phyloP scores from a whole-genome alignment of 1,284 basidiomycete genomes.

The Boletus sp. region DNA sequence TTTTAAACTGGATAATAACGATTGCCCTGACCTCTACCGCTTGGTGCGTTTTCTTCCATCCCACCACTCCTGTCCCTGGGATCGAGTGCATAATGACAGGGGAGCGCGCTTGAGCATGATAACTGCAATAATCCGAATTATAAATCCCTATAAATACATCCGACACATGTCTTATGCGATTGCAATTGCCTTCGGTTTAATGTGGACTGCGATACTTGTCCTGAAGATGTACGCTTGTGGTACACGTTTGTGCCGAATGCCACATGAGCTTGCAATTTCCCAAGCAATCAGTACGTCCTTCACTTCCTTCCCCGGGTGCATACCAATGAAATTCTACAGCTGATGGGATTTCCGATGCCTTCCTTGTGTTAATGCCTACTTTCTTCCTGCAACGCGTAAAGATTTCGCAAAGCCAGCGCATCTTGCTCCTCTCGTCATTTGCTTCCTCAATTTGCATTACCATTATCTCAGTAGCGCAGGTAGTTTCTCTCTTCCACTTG shows the following conservation, averaged over 20 bases:
- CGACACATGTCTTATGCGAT: slow-evolving; percentile 1
- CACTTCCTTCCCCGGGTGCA: background rate
- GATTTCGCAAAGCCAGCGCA: slow-evolving; percentile 12
- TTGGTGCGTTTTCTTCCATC: slow-evolving; percentile 9
- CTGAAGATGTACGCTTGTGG: slow-evolving; percentile 11
- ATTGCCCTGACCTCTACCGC: slow-evolving; percentile 7
- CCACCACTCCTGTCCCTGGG: background rate
- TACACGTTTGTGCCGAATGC: background rate
- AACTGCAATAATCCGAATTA: slow-evolving; percentile 10
- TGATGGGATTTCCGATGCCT: slow-evolving; percentile 29
- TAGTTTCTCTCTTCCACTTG: slow-evolving; percentile 5
- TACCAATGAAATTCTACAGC: slow-evolving; percentile 7
- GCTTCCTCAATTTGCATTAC: slow-evolving; percentile 21
- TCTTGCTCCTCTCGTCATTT: slow-evolving; percentile 20
- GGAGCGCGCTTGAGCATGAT: slow-evolving; percentile 21
- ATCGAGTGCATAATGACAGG: slow-evolving; percentile 3
- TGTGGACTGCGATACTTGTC: slow-evolving; percentile 12
- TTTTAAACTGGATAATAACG: slow-evolving; percentile 4
- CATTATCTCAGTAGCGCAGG: slow-evolving; percentile 11
- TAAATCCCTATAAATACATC: background rate
- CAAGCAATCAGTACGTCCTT: slow-evolving; percentile 16
- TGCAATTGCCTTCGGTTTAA: slow-evolving; percentile 13
- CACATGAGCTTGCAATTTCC: slow-evolving; percentile 6
- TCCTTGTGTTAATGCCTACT: slow-evolving; percentile 15
- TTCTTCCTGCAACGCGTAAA: slow-evolving; percentile 15